Conservation (phyloP, 331 rosid species). For the Quercus lobata region DNA sequence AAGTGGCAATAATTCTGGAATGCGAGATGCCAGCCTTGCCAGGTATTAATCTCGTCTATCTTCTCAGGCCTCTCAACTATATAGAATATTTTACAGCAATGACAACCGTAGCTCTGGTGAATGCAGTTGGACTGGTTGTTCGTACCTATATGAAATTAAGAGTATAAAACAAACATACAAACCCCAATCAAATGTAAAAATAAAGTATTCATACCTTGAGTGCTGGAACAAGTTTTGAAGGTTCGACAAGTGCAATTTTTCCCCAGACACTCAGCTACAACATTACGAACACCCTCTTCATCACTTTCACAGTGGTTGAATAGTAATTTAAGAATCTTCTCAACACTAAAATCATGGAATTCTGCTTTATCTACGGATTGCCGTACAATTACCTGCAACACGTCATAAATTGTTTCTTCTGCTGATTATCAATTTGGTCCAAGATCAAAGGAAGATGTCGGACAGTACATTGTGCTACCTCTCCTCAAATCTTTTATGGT, state of each 20-base stretch:
- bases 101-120: conserved; percentile 97
- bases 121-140: conserved; percentile 87
- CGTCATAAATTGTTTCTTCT: conserved; percentile 71
- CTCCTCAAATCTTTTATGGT: too few species aligned
- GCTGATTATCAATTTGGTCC: conserved; percentile 99
- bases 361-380: conserved; percentile 86
- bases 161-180: conserved; percentile 5
- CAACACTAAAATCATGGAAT: too few species aligned
- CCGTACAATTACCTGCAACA: conserved; percentile 82
- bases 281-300: conserved; percentile 3
- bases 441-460: conserved; percentile 90
- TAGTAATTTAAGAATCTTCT: too few species aligned
- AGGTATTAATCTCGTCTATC: conserved; percentile 89
- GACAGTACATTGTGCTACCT: conserved; percentile 12
- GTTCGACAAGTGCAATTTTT: conserved; percentile 96
- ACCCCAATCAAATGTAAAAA: conserved; percentile 12
- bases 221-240: conserved; percentile 93
- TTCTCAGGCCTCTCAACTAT: conserved; percentile 96
- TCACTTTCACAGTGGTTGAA: too few species aligned
- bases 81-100: conserved; percentile 96
- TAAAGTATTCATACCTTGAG: conserved; percentile 61
- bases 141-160: conserved; percentile 52
- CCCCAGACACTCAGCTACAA: conserved; percentile 95
- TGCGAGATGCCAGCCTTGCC: conserved; percentile 88
- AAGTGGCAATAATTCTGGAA: conserved; percentile 93